Percentiles rank a stretch among this genome's conserved stretches.
Conservation (phyloP, 177 flowering plant species). For the Vitis hybrid region DNA sequence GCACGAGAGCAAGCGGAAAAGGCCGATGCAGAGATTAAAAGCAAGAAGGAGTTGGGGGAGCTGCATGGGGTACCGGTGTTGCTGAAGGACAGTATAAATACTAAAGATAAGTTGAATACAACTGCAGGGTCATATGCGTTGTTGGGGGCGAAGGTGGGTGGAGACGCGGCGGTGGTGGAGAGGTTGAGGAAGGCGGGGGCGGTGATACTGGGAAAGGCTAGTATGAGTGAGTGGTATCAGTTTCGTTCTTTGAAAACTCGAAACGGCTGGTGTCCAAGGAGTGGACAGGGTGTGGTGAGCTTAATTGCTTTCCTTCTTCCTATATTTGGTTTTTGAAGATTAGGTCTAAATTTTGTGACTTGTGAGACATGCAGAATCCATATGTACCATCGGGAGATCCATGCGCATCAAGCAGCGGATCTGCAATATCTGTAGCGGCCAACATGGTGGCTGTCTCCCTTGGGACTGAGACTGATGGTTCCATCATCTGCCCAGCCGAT, state of each 20-base stretch:
- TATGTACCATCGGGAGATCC: constrained; percentile 15
- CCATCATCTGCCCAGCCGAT: constrained; percentile 47
- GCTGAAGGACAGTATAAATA: constrained; percentile 42
- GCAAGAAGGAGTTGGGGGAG: not conserved
- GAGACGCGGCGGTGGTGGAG: constrained; percentile 42
- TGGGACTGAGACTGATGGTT: constrained; percentile 48
- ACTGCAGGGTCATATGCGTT: constrained; percentile 48
- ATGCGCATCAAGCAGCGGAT: constrained; percentile 52
- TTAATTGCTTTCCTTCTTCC: no score
- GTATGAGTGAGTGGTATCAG: constrained; percentile 33
- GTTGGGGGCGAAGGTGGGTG: constrained; percentile 32
- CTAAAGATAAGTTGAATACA: constrained; percentile 41
- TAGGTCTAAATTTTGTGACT: no score
- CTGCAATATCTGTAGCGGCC: constrained; percentile 51
- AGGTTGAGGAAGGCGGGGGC: constrained; percentile 46
- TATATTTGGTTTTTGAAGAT: no score
- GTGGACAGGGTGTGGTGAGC: no score
- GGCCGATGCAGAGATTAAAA: constrained; percentile 31
- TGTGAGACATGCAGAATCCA: no score
- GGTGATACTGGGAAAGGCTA: constrained; percentile 44
- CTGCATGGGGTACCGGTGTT: constrained; percentile 48
- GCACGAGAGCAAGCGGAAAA: constrained; percentile 29
- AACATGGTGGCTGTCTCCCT: constrained; percentile 46
- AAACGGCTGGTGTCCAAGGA: no score
- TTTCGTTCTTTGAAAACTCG: constrained; percentile 13